A percentile compares a stretch with the other conserved stretches of the same genome.
Conservation (phyloP, 2,329 filamentous ascomycete genomes). For the Cladophialophora psammophila region DNA sequence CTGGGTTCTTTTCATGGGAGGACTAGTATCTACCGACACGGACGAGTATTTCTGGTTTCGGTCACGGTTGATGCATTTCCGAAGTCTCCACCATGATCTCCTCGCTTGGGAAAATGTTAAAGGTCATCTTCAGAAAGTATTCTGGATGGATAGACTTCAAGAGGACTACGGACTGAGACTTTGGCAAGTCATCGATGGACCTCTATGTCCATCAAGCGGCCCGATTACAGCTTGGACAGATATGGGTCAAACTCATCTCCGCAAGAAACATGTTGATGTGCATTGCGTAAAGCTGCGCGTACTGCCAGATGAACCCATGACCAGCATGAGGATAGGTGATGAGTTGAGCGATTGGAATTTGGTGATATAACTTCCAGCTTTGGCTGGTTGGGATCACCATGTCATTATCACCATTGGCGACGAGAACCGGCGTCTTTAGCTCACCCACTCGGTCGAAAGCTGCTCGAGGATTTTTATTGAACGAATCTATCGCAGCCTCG, state of each 20-base stretch:
- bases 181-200: constrained; percentile 23
- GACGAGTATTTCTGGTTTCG: constrained; percentile 28
- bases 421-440: constrained; percentile 30
- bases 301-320: constrained; percentile 36
- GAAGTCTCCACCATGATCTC: background rate
- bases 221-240: constrained; percentile 19
- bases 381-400: constrained; percentile 30
- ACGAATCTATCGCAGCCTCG: constrained; percentile 18
- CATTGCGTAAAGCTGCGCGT: constrained; percentile 25
- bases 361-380: constrained; percentile 33
- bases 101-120: constrained; percentile 25
- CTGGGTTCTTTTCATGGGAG: constrained; percentile 34
- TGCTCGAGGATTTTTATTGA: constrained; percentile 15
- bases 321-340: constrained; percentile 32
- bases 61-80: constrained; percentile 5
- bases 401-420: constrained; percentile 31
- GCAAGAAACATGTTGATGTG: constrained; percentile 33
- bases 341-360: constrained; percentile 32
- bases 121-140: constrained; percentile 16
- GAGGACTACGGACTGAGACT: constrained; percentile 26
- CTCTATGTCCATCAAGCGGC: background rate
- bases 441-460: constrained; percentile 30
- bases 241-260: constrained; percentile 25
- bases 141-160: constrained; percentile 29
- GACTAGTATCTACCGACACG: constrained; percentile 23